Evolutionary conservation across 805 yeast genomes (phyloP), one percentile per base, ranked within the genome.

Genomic region (Saccharomycopsis fibuligera): DNA sequence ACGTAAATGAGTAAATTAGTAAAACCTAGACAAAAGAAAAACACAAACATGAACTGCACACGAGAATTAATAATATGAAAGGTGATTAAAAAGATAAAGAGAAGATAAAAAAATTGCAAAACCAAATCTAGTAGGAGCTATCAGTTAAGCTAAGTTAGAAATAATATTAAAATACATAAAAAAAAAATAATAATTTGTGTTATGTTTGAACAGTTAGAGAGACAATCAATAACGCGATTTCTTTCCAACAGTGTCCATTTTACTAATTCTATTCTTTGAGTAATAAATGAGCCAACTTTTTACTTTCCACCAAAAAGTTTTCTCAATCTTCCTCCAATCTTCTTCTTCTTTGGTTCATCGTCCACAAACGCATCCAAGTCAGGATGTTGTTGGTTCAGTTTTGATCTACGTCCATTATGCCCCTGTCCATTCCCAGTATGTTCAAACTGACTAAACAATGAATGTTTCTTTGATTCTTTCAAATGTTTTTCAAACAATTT

Each of bases 401-500:
- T 33, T 8, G 37, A 16, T n/a, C n/a, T 33, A 5, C 37, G 9
- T 12, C 37, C 19, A 12, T 29, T 29, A 16, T 12, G n/a, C 14
- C 19, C 9, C 14, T 45, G 48, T 16, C 36, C 36, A 35, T 31
- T 35, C 31, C 35, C 31, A 4, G 39, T 21, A 21, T 42, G 29
- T 5, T 49, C 47, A 35, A 45, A 46, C 30, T 47, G 54, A 21
- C 19, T 44, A 8, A 42, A 35, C 25, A 47, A 22, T 27, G 46
- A 49, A 27, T 47, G 49, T 21, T 52, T 41, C 44, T 52, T 52
- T 16, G 50, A 47, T 35, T 52, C 55, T 9, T 44, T 44, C 43
- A 52, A 52, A 37, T 52, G 55, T 22, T 49, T 38, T 25, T 52
- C 53, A 38, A 52, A 52, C 23, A 52, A 40, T n/a, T 49, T 37